Evolutionary conservation across 2,329 filamentous ascomycete species (phyloP).

Genomic region (Diplodia intermedia): DNA sequence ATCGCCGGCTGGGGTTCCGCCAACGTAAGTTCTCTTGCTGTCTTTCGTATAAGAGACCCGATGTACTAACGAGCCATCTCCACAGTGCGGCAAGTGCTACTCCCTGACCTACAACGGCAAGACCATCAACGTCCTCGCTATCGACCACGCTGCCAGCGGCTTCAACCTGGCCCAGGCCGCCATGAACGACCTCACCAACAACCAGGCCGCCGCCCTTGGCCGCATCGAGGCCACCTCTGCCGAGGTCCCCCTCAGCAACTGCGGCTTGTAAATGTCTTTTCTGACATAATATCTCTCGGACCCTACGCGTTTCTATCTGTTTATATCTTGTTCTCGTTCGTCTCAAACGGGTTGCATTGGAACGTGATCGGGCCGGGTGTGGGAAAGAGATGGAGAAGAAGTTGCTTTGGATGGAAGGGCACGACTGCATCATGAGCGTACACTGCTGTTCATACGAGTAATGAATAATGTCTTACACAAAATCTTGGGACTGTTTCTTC

Average conservation of each 20-base stretch:
- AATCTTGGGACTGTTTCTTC: background rate
- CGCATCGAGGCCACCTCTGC: slow-evolving; percentile 52
- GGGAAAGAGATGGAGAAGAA: background rate
- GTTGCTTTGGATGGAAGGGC: background rate
- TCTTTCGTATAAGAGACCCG: background rate
- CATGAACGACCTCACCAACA: slow-evolving; percentile 50
- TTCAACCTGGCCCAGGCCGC: slow-evolving; percentile 59
- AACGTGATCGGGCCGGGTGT: slow-evolving; percentile 9
- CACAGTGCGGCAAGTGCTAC: slow-evolving; percentile 61
- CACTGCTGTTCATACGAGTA: slow-evolving; percentile 15
- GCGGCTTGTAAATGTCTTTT: slow-evolving; percentile 38
- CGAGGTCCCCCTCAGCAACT: slow-evolving; percentile 49
- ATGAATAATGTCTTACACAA: slow-evolving; percentile 23
- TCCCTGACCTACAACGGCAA: slow-evolving; percentile 56
- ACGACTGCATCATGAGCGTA: slow-evolving; percentile 26
- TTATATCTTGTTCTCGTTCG: background rate
- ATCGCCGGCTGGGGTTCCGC: slow-evolving; percentile 55
- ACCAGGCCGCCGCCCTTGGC: slow-evolving; percentile 53
- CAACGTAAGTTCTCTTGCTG: slow-evolving; percentile 37
- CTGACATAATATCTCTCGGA: background rate
- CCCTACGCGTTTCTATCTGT: background rate
- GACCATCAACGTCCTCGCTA: slow-evolving; percentile 57
- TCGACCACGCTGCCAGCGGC: slow-evolving; percentile 56
- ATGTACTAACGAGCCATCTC: background rate
- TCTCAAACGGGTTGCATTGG: slow-evolving; percentile 1